Percentiles rank a stretch among this genome's conserved stretches.
Conservation (phyloP, 495 filamentous ascomycete genomes). For the Melanomma pulvis-pyrius region DNA sequence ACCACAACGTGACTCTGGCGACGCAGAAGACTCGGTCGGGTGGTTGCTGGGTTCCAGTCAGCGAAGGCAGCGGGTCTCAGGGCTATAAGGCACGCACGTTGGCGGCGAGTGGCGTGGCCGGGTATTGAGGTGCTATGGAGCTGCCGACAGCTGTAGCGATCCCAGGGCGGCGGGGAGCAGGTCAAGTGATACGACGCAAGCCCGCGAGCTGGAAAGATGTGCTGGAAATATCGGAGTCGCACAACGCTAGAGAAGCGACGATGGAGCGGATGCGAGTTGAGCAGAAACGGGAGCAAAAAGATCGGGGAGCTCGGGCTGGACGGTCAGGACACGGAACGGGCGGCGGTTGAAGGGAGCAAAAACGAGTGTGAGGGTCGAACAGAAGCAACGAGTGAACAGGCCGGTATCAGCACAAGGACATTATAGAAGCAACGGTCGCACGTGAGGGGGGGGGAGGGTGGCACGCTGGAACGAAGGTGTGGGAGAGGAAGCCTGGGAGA, state of each 20-base stretch:
- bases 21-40: background rate
- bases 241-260: slow-evolving; percentile 24
- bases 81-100: background rate
- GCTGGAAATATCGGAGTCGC: slow-evolving; percentile 5
- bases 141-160: slow-evolving; percentile 4
- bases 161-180: slow-evolving; percentile 17
- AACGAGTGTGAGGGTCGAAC: slow-evolving; percentile 13
- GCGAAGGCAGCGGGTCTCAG: background rate
- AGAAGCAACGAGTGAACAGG: background rate
- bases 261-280: slow-evolving; percentile 8
- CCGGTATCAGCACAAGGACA: slow-evolving; percentile 1
- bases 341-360: background rate
- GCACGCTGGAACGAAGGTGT: slow-evolving; percentile 2
- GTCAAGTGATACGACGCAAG: slow-evolving; percentile 30
- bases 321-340: no score
- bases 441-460: background rate
- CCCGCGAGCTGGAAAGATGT: slow-evolving; percentile 24
- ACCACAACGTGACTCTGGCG: background rate
- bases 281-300: background rate
- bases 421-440: background rate
- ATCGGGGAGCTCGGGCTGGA: background rate
- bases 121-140: slow-evolving; percentile 14
- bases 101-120: background rate
- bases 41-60: slow-evolving; percentile 6
- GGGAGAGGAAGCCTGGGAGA: background rate